A percentile compares a stretch with the other conserved stretches of the same genome.
phyloP scores from a whole-genome alignment of 2,329 filamentous ascomycete species.

The Colletotrichum eremochloae region DNA sequence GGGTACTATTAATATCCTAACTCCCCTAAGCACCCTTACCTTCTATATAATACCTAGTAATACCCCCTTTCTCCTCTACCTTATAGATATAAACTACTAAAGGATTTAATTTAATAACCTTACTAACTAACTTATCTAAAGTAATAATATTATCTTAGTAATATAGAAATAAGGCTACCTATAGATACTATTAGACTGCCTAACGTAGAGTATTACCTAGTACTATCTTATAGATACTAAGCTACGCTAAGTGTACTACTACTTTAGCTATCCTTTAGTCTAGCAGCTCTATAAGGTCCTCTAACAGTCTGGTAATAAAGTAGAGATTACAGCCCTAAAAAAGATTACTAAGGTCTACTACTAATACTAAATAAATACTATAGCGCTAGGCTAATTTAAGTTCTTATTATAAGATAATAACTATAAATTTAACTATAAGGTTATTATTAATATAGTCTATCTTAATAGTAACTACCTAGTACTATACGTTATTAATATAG shows the following conservation, averaged over 20 bases:
- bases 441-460: background rate
- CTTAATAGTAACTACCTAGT: background rate
- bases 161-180: background rate
- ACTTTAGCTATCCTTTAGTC: background rate
- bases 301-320: background rate
- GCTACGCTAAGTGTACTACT: background rate
- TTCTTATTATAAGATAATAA: slow-evolving; percentile 44
- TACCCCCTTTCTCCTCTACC: background rate
- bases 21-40: background rate
- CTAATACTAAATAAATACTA: background rate
- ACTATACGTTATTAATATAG: background rate
- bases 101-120: background rate
- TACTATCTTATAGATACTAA: background rate
- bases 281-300: background rate
- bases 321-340: background rate
- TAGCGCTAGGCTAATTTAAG: background rate
- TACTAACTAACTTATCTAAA: background rate
- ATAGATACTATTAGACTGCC: background rate
- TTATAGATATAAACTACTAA: background rate
- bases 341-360: background rate
- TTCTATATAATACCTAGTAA: background rate
- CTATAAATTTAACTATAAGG: background rate
- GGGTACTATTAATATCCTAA: background rate
- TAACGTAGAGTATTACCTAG: background rate
- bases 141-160: background rate